phyloP scores from a whole-genome alignment of 2,329 filamentous ascomycete species.

The Neofusicoccum kwambonambiense region DNA sequence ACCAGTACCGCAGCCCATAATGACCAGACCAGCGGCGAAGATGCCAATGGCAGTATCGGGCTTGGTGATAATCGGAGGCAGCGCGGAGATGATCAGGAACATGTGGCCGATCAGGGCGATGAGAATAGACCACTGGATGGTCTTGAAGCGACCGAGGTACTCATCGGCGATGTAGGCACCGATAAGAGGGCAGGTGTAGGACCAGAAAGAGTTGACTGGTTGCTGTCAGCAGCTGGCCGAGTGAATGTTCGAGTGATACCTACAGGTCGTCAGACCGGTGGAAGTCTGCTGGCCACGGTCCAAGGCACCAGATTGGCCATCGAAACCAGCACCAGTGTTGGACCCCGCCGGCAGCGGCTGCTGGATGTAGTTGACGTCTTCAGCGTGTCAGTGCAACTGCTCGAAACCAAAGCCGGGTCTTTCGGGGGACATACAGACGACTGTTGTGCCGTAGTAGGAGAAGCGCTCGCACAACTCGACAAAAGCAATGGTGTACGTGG shows the following conservation, averaged over 20 bases:
- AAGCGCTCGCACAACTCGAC: slow-evolving; percentile 75
- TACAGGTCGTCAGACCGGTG: slow-evolving; percentile 35
- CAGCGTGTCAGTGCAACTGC: neutral
- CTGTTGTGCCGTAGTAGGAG: slow-evolving; percentile 71
- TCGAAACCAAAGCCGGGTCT: neutral
- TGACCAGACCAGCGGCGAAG: slow-evolving; percentile 52
- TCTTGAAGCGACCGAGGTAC: slow-evolving; percentile 61
- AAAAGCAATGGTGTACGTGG: slow-evolving; percentile 68
- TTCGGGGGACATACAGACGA: slow-evolving; percentile 55
- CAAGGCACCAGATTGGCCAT: slow-evolving; percentile 36
- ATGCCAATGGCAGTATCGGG: slow-evolving; percentile 48
- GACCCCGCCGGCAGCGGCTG: slow-evolving; percentile 35
- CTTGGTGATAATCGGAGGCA: slow-evolving; percentile 47
- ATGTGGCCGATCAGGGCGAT: slow-evolving; percentile 54
- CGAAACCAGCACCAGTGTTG: slow-evolving; percentile 27
- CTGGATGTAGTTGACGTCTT: slow-evolving; percentile 44
- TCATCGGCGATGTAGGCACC: slow-evolving; percentile 59
- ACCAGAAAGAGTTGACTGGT: slow-evolving; percentile 40
- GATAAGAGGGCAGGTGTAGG: slow-evolving; percentile 44
- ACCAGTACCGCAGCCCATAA: slow-evolving; percentile 48
- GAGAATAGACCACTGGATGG: slow-evolving; percentile 53
- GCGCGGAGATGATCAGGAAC: slow-evolving; percentile 54
- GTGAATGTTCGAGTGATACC: neutral
- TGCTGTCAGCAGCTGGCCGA: slow-evolving; percentile 9
- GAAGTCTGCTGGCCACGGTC: slow-evolving; percentile 39